Base-by-base conservation (phyloP, 164 flowering plant genomes). In the Cinnamomum micranthum region DNA sequence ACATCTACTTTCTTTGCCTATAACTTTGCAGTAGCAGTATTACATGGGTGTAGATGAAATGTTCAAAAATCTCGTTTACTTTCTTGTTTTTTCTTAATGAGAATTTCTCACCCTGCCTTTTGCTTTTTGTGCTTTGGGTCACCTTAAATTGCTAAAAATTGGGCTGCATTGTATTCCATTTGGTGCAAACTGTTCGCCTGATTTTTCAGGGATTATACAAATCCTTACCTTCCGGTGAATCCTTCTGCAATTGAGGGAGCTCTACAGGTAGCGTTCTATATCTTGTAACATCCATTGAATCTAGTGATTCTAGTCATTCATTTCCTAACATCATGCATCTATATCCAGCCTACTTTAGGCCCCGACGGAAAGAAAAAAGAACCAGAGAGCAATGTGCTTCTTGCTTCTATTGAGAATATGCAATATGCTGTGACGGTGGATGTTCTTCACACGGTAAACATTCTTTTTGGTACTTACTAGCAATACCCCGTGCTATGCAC, bases 361-460 rank as follows among this genome's bases (percentile, higher is more conserved):
- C 88, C 93, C 47, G 97, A 93, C 77, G 98, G 98, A 50, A 89
- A 87, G 86, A 92, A 83, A 82, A 83, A 71, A 47, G 98, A 94
- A 76, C 88, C 83, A 22, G 93, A 92, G 88, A 92, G 98, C 70
- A 92, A 91, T 78, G 98, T 94, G 78, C 93, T 94, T 71, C 93
- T 94, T 78, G 98, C 98, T 65, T 86, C 92, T 15, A 88, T 94
- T 79, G 97, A 91, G 81, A 94, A 94, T 78, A 86, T 89, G 98
- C 97, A 91, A 74, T 94, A 92, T 88, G 93, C 90, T 70, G 94
- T 94, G n/a, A 94, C 98, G 2, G 90, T 89, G 52, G 97, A 94
- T 85, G 93, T 89, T 77, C 90, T 94, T 78, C 89, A 92, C 79
- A 93, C 95, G 85, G 98, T 92, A 68, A 77, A 69, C 63, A 35